Base-by-base conservation (phyloP, 768 basidiomycete genomes). In the Leccinellum albellum region DNA sequence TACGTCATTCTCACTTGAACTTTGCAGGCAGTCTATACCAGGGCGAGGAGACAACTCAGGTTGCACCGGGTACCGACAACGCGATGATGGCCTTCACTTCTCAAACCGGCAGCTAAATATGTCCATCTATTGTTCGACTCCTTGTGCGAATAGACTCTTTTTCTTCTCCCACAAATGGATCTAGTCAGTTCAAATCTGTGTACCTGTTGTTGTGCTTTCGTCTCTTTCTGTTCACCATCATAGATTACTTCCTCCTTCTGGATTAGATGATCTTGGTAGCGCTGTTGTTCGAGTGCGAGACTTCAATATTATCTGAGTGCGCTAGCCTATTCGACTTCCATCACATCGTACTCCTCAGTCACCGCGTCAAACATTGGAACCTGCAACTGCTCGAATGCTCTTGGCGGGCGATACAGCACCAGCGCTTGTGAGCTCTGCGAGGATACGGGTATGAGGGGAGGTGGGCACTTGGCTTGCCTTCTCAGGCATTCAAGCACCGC, bases 1-100 rank as follows among this genome's bases (percentile, higher is more conserved):
- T 88, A 60, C 88, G 86, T 60, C 85, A 86, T 63, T 78, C 81
- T 3, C 76, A 79, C 57, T 60, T 85, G 42, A 76, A 75, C 63
- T 79, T 79, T 56, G 64, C 76, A n/a, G 74, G 75, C 53, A 60
- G 64, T 23, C 66, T 75, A 55, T 76, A 78, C 54, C 64, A 75
- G 37, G 63, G 65, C 54, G 59, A 68, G 52, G 65, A 71, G 33
- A 32, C 64, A 31, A 42, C 70, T 20, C 66, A 68, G 62, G 63
- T 64, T 33, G 29, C 71, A 49, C 56, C 72, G 1, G 20, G 42
- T 33, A n/a, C 59, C 6, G 78, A 78, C 35, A 72, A 77, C 58
- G 73, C 82, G 50, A 80, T 84, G 66, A 74, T 83, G 55, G 76
- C 80, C 51, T 83, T 78, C 58, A 73, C 73, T 45, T 61, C 74